Evolutionary conservation across 192 early-diverging fungal species (phyloP).

Genomic region (Backusella australiensis): DNA sequence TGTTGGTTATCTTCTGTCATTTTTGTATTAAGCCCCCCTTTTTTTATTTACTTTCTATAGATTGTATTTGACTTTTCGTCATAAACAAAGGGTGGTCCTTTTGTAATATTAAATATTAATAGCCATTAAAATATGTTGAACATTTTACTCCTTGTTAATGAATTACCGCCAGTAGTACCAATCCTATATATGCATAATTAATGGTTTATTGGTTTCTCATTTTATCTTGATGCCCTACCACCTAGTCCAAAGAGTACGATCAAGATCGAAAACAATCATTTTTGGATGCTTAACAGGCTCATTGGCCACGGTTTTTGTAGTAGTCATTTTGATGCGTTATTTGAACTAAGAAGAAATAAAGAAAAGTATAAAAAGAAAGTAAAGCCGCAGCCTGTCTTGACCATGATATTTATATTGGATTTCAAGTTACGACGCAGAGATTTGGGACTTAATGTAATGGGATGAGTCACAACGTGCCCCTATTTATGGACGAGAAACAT

Average conservation of each 20-base stretch:
- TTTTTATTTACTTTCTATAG: not conserved
- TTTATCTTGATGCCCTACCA: conserved; percentile 7
- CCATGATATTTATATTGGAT: no score
- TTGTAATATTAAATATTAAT: not conserved
- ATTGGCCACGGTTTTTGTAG: not conserved
- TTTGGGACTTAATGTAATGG: no score
- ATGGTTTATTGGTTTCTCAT: no score
- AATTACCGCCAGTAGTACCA: conserved; percentile 22
- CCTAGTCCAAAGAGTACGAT: conserved; percentile 39
- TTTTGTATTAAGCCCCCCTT: not conserved
- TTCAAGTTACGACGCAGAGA: no score
- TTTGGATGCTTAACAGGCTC: conserved; percentile 22
- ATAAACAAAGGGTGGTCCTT: conserved; percentile 25
- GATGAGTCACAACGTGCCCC: no score
- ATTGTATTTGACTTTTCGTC: not conserved
- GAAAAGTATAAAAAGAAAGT: no score
- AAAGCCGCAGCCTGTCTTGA: no score
- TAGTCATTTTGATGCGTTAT: not conserved
- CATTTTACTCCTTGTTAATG: not conserved
- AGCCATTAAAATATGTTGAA: not conserved
- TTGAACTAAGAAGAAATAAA: no score
- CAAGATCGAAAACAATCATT: conserved; percentile 44
- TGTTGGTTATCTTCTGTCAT: not conserved
- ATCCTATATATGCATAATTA: conserved; percentile 12
- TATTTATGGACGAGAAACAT: no score